Percentiles rank a stretch among this genome's conserved stretches.
These are phyloP conservation scores for Podospora conica DNA, from an alignment of 495 filamentous ascomycete species.

Conservation along the genomic window DNA sequence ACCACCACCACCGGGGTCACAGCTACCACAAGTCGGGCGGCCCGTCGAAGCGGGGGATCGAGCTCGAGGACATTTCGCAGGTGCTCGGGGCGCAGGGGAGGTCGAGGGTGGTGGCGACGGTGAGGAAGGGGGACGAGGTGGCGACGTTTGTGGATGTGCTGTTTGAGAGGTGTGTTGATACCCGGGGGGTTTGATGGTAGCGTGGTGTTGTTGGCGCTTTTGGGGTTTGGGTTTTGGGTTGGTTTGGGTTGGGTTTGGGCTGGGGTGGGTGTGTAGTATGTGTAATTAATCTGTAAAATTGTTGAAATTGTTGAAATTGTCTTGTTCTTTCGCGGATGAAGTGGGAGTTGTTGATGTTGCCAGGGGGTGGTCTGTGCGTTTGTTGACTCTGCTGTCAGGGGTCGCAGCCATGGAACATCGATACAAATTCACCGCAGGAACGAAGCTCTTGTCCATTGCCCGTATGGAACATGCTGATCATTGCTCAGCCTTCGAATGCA, in stretches of 20 bases:
- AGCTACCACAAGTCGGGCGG: background rate
- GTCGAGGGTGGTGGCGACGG: conserved; percentile 15
- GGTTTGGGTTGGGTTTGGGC: no score
- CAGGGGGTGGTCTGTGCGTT: background rate
- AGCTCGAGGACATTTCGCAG: conserved; percentile 9
- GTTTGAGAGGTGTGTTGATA: conserved; percentile 29
- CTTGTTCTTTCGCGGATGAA: background rate
- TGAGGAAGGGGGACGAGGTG: conserved; percentile 22
- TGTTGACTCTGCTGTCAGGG: background rate
- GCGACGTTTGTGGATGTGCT: conserved; percentile 39
- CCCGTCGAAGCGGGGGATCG: conserved; percentile 10
- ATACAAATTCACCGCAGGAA: no score
- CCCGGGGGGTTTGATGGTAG: conserved; percentile 8
- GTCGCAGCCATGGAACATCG: no score
- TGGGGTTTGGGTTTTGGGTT: background rate
- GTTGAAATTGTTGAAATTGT: background rate
- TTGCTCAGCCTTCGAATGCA: no score
- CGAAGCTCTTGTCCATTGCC: background rate
- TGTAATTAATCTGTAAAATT: background rate
- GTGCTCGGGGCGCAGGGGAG: conserved; percentile 3
- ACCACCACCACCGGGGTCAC: background rate
- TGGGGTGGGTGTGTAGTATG: background rate
- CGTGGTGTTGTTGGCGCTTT: no score
- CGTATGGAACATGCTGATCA: no score
- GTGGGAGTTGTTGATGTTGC: background rate